Conservation (phyloP, 2,329 filamentous ascomycete species). For the Fusarium buharicum region DNA sequence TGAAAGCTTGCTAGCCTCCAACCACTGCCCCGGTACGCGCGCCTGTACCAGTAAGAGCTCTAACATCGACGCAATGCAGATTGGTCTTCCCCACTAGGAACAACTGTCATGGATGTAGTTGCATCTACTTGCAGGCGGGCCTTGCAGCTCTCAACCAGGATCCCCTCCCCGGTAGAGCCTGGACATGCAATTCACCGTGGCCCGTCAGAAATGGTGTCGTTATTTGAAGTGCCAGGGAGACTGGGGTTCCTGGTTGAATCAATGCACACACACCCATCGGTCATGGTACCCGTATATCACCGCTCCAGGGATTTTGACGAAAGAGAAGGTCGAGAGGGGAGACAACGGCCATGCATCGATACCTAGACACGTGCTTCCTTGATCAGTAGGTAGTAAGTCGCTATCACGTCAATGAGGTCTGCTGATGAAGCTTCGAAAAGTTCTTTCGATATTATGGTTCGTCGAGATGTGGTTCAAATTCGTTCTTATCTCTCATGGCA, state of each 20-base stretch:
- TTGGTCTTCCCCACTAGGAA: slow-evolving; percentile 36
- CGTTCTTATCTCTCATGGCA: slow-evolving; percentile 11
- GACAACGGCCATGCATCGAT: slow-evolving; percentile 16
- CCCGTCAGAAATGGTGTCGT: slow-evolving; percentile 37
- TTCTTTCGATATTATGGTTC: not conserved
- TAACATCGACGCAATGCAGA: slow-evolving; percentile 37
- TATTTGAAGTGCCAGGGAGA: slow-evolving; percentile 20
- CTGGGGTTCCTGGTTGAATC: slow-evolving; percentile 10
- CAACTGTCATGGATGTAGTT: slow-evolving; percentile 39
- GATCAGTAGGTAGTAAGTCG: not conserved
- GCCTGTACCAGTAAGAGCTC: slow-evolving; percentile 41
- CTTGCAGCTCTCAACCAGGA: slow-evolving; percentile 42
- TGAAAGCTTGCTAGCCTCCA: slow-evolving; percentile 37
- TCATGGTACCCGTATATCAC: slow-evolving; percentile 41
- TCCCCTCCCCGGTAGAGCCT: slow-evolving; percentile 39
- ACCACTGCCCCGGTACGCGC: slow-evolving; percentile 44
- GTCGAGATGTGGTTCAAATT: not conserved
- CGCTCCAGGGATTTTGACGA: slow-evolving; percentile 32
- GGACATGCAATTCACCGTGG: slow-evolving; percentile 36
- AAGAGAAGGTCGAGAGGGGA: slow-evolving; percentile 10
- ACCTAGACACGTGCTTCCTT: slow-evolving; percentile 19
- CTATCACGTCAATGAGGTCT: not conserved
- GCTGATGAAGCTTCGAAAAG: not conserved
- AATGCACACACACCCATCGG: slow-evolving; percentile 39
- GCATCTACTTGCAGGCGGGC: slow-evolving; percentile 43